Conservation (phyloP, 371 early-diverging fungal genomes). For the Umbelopsis sp. region DNA sequence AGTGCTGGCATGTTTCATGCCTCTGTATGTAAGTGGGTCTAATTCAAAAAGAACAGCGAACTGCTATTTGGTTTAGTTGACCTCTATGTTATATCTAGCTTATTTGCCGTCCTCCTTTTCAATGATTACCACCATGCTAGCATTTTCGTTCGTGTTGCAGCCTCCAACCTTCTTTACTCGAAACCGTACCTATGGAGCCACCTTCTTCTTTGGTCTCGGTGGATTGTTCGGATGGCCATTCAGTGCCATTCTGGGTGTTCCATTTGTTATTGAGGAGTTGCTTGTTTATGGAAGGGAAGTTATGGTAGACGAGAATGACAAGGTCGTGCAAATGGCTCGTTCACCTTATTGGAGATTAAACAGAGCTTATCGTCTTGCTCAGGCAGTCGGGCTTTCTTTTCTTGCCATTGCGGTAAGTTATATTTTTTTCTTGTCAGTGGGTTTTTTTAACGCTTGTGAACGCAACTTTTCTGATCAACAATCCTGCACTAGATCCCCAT, state of each 20-base stretch:
- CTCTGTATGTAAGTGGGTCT: constrained; percentile 57
- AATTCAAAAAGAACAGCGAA: too few species aligned
- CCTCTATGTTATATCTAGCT: constrained; percentile 46
- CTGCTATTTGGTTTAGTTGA: too few species aligned
- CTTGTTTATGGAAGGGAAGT: constrained; percentile 53
- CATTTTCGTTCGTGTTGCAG: constrained; percentile 67
- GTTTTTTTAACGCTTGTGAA: not conserved
- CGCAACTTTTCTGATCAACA: not conserved
- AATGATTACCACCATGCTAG: constrained; percentile 84
- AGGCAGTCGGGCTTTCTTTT: constrained; percentile 34
- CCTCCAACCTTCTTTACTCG: constrained; percentile 51
- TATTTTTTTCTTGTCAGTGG: constrained; percentile 13
- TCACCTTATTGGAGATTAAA: constrained; percentile 46
- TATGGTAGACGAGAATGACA: constrained; percentile 32
- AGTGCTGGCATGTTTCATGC: constrained; percentile 90
- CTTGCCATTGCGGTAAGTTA: constrained; percentile 26
- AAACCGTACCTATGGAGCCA: constrained; percentile 53
- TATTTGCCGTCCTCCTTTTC: constrained; percentile 91
- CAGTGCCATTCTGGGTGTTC: constrained; percentile 73
- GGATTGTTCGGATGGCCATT: constrained; percentile 92
- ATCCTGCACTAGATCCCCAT: constrained; percentile 52
- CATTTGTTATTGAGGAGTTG: constrained; percentile 79
- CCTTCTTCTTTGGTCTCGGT: constrained; percentile 71
- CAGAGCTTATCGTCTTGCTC: constrained; percentile 44
- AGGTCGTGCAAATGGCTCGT: constrained; percentile 29